Percentiles rank a stretch among this genome's conserved stretches.
Conservation (phyloP, 2,329 filamentous ascomycete species). For the Lachnellula arida region DNA sequence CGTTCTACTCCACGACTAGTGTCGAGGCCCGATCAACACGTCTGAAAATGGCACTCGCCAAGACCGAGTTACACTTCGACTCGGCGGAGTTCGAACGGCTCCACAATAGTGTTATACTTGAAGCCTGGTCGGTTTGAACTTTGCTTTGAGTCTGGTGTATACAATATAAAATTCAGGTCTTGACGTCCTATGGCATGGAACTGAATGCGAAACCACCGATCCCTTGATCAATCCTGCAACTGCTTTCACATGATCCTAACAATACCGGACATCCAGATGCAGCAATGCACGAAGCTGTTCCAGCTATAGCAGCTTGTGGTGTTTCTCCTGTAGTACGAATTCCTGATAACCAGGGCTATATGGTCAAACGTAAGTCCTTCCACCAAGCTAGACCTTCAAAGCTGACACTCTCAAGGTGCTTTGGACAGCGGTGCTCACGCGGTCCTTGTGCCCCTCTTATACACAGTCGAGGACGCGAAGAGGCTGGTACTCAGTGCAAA, state of each 20-base stretch:
- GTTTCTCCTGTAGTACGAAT: slow-evolving; percentile 54
- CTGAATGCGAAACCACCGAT: too few relatives aligned
- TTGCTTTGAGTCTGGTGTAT: too few relatives aligned
- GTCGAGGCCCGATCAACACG: too few relatives aligned
- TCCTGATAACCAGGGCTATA: slow-evolving; percentile 51
- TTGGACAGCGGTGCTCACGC: slow-evolving; percentile 51
- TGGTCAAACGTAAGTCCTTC: slow-evolving; percentile 49
- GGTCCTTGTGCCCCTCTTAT: background rate
- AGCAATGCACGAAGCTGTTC: slow-evolving; percentile 54
- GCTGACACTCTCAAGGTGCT: slow-evolving; percentile 39
- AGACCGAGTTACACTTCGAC: too few relatives aligned
- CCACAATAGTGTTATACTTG: too few relatives aligned
- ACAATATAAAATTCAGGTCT: too few relatives aligned
- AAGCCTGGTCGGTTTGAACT: too few relatives aligned
- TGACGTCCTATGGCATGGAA: too few relatives aligned
- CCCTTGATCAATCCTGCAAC: background rate
- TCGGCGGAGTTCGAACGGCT: too few relatives aligned
- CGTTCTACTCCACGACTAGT: too few relatives aligned
- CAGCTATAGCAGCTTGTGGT: slow-evolving; percentile 50
- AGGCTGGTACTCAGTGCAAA: slow-evolving; percentile 48
- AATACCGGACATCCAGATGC: slow-evolving; percentile 36
- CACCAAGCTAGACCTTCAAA: slow-evolving; percentile 4
- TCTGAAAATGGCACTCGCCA: too few relatives aligned
- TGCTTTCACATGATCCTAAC: background rate
- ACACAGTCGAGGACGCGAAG: slow-evolving; percentile 44